Evolutionary conservation across 192 early-diverging fungal genomes (phyloP), one percentile per base, ranked within the genome.

Genomic region (Irineochytrium annulatum): DNA sequence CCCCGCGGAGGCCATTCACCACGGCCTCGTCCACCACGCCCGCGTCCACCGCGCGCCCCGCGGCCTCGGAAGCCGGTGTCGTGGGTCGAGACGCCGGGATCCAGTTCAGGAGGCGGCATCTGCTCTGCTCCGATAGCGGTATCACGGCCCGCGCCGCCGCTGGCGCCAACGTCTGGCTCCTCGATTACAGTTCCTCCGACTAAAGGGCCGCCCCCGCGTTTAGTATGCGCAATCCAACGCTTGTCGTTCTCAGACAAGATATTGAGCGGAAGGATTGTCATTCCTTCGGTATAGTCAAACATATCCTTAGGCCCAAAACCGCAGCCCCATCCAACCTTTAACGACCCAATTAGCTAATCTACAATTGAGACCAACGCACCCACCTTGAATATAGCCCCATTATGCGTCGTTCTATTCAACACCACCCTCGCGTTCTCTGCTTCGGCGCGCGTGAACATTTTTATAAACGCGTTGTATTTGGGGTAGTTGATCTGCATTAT

Each of bases 221-320:
- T 49, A 0, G 75, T 69, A 1, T 28, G 26, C n/a, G 59, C 22
- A 3, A 81, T 73, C 22, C 49, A 65, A 27, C 70, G 60, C 19
- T 55, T 53, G 35, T 81, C 79, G 16, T 60, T 32, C 13, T 77
- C 74, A 1, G 67, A 54, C 69, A 81, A 76, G 39, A 68, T 66
- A 11, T 55, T 35, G 17, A 81, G 37, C 6, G 73, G 75, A 52
- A 71, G 76, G 19, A 76, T 16, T 14, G 74, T 78, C 35, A 67
- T 60, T 17, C 79, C 79, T 0, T 65, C 70, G 2, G 52, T 33
- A 56, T 77, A 81, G 59, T 67, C 63, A 45, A 81, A 81, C 45
- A 70, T 69, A 20, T 78, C 69, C 56, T 73, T 75, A 1, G 79
- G 79, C 3, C 79, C 79, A 59, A 75, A 81, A 4, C 79, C 79